Evolutionary conservation across 768 basidiomycete genomes (phyloP).

Genomic region (Phlebiopsis flavidoalba): DNA sequence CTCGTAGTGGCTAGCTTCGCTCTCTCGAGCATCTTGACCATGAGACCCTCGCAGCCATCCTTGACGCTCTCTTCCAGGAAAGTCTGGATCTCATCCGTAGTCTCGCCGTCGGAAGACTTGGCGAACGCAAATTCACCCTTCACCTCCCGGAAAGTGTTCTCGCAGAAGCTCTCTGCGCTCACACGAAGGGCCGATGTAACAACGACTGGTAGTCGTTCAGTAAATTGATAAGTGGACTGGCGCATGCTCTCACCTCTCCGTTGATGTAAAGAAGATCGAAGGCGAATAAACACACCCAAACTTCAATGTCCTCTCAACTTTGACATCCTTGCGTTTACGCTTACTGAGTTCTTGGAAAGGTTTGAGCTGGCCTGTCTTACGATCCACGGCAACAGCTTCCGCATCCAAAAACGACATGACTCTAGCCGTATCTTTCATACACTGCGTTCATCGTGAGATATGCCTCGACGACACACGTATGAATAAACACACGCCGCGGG

Average conservation of each 20-base stretch:
- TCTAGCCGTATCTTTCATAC: conserved; percentile 74
- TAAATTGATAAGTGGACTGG: background rate
- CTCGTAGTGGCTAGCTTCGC: conserved; percentile 89
- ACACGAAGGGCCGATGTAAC: conserved; percentile 65
- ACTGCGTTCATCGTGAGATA: conserved; percentile 39
- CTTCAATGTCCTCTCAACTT: conserved; percentile 95
- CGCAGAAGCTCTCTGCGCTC: conserved; percentile 75
- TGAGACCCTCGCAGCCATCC: conserved; percentile 97
- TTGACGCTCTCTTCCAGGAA: conserved; percentile 97
- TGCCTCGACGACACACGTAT: background rate
- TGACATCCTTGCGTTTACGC: conserved; percentile 96
- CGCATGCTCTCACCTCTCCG: conserved; percentile 70
- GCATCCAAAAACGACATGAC: conserved; percentile 81
- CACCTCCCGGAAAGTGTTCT: conserved; percentile 75
- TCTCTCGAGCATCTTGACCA: conserved; percentile 99
- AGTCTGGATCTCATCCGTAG: conserved; percentile 87
- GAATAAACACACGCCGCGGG: conserved; percentile 56
- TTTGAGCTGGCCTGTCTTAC: conserved; percentile 76
- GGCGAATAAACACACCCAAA: conserved; percentile 92
- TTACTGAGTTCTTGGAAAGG: conserved; percentile 97
- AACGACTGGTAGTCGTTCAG: conserved; percentile 52
- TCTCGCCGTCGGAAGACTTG: conserved; percentile 82
- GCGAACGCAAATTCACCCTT: conserved; percentile 92
- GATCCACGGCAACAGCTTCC: conserved; percentile 95
- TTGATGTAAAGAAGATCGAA: conserved; percentile 97